Evolutionary conservation across 306 rosid genomes (phyloP).

Genomic region (Cucumis melo): DNA sequence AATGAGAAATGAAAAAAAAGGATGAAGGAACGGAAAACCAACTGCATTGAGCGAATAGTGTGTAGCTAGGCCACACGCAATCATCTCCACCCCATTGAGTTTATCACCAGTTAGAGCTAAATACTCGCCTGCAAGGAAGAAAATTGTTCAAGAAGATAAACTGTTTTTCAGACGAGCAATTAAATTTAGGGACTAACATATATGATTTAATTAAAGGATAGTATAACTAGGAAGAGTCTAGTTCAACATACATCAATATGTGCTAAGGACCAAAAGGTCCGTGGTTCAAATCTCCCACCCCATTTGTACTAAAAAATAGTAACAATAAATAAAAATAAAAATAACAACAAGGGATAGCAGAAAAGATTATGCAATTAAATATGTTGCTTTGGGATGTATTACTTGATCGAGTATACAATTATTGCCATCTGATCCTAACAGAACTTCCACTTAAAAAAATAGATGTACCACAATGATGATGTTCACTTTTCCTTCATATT

Average conservation of each 20-base stretch:
- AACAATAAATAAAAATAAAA: too few relatives aligned
- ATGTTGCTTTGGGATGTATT: not conserved
- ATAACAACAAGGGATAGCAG: too few relatives aligned
- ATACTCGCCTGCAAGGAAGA: conserved; percentile 64
- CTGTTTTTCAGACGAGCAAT: not conserved
- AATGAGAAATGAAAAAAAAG: conserved; percentile 2
- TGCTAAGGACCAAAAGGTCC: too few relatives aligned
- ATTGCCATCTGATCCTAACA: not conserved
- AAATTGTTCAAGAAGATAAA: not conserved
- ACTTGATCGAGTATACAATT: not conserved
- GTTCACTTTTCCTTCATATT: not conserved
- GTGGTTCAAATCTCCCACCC: too few relatives aligned
- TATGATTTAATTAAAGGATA: not conserved
- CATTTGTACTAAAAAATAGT: too few relatives aligned
- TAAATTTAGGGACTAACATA: not conserved
- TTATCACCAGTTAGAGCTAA: conserved; percentile 93
- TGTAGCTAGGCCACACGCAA: conserved; percentile 88
- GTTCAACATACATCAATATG: too few relatives aligned
- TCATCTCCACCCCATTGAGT: conserved; percentile 93
- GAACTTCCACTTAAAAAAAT: not conserved
- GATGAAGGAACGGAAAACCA: conserved; percentile 18
- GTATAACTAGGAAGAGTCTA: too few relatives aligned
- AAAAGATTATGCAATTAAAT: not conserved
- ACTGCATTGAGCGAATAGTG: conserved; percentile 66
- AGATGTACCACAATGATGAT: not conserved